Evolutionary conservation across 345 rosid species (phyloP).

Genomic region (Sonneratia caseolaris): DNA sequence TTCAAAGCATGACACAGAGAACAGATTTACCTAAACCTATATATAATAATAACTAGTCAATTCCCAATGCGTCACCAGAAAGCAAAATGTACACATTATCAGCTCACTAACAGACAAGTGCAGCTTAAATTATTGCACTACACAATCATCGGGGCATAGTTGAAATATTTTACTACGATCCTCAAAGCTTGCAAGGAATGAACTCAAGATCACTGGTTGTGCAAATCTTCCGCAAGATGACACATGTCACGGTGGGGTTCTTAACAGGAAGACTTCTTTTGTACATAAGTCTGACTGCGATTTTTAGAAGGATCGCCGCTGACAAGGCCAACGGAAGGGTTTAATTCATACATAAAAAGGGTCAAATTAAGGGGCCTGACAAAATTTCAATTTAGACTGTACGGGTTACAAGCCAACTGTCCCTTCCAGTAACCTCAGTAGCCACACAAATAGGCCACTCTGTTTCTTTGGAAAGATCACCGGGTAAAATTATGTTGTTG

Average conservation of each 20-base stretch:
- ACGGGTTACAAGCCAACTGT: not conserved
- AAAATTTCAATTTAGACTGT: not conserved
- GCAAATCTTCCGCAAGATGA: not conserved
- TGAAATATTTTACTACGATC: not conserved
- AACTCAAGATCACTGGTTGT: not conserved
- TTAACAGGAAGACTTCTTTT: not conserved
- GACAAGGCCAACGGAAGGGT: not conserved
- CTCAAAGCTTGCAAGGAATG: not conserved
- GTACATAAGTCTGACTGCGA: not conserved
- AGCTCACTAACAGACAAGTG: constrained; percentile 30
- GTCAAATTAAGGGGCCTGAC: not conserved
- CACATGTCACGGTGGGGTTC: not conserved
- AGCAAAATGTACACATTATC: constrained; percentile 1
- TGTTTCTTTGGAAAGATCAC: not conserved
- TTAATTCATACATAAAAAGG: not conserved
- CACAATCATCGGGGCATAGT: constrained; percentile 11
- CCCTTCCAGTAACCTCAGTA: not conserved
- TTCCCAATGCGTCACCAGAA: constrained; percentile 11
- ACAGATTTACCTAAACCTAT: constrained; percentile 5
- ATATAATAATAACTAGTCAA: constrained; percentile 14
- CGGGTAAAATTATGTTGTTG: not conserved
- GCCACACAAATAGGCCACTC: not conserved
- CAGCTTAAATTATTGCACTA: constrained; percentile 29
- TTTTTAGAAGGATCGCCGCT: not conserved
- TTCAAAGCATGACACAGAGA: constrained; percentile 11